These are phyloP conservation scores for Leccinum truebloodii DNA, from an alignment of 768 basidiomycete genomes.

Conservation along the genomic window DNA sequence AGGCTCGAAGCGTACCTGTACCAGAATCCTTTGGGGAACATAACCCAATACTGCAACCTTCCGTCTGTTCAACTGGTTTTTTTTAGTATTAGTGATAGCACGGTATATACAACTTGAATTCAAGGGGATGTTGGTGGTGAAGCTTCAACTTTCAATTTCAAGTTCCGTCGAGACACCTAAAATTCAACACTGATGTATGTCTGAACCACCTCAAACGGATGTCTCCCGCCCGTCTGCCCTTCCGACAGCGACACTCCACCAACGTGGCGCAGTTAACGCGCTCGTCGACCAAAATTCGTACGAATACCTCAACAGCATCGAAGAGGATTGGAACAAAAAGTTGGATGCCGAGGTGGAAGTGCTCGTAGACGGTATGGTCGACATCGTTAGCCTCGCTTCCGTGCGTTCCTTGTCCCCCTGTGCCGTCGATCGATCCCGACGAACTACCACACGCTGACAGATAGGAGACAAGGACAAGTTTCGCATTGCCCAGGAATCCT, in stretches of 20 bases:
- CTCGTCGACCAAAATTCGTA: conserved; percentile 71
- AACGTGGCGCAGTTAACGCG: conserved; percentile 42
- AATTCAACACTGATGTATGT: conserved; percentile 35
- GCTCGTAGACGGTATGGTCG: conserved; percentile 88
- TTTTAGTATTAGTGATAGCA: too few relatives aligned
- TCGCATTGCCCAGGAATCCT: conserved; percentile 80
- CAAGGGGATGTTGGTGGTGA: too few relatives aligned
- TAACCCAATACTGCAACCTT: neutral
- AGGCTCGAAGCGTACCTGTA: too few relatives aligned
- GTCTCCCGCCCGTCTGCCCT: conserved; percentile 84
- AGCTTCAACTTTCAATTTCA: too few relatives aligned
- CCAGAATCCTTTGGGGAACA: neutral
- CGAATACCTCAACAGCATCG: conserved; percentile 78
- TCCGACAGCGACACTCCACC: conserved; percentile 69
- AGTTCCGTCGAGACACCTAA: conserved; percentile 39
- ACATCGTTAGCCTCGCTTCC: conserved; percentile 84
- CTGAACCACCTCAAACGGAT: conserved; percentile 73
- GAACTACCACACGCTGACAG: conserved; percentile 36
- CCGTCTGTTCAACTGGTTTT: neutral
- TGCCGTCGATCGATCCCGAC: neutral
- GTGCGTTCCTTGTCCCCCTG: conserved; percentile 41
- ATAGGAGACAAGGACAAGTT: conserved; percentile 90
- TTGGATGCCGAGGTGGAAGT: conserved; percentile 88
- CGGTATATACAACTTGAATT: too few relatives aligned
- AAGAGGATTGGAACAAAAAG: conserved; percentile 93